phyloP scores from a whole-genome alignment of 2,329 filamentous ascomycete genomes.

The Phaeosphaeriaceae sp. region DNA sequence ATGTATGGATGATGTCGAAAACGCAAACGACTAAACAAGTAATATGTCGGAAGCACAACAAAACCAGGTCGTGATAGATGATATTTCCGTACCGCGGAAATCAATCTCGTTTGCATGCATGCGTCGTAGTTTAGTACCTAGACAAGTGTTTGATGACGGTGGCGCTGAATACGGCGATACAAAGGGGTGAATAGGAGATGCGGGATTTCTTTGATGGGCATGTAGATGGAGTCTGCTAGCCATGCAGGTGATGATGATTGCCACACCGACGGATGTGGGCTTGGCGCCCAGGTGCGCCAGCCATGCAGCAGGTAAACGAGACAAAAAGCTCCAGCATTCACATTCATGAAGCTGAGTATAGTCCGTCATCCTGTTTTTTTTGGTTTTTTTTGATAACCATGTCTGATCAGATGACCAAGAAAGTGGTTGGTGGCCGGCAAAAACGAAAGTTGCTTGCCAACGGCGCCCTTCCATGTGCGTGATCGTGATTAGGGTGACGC shows the following conservation, averaged over 20 bases:
- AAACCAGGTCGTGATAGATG: slow-evolving; percentile 11
- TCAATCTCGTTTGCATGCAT: slow-evolving; percentile 3
- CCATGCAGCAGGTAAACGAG: too few relatives aligned
- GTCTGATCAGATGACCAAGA: slow-evolving; percentile 27
- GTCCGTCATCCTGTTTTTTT: slow-evolving; percentile 8
- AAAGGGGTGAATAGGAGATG: slow-evolving; percentile 14
- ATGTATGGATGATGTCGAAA: slow-evolving; percentile 7
- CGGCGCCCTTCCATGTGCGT: slow-evolving; percentile 18
- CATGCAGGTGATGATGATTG: slow-evolving; percentile 18
- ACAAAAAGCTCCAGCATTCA: slow-evolving; percentile 13
- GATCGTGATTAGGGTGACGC: slow-evolving; percentile 32
- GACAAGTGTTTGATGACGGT: slow-evolving; percentile 10
- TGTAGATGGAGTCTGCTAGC: slow-evolving; percentile 6
- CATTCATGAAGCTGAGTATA: slow-evolving; percentile 14
- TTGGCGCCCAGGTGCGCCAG: slow-evolving; percentile 13
- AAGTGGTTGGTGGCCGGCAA: slow-evolving; percentile 23
- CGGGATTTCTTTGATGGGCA: slow-evolving; percentile 21
- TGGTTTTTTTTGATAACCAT: slow-evolving; percentile 30
- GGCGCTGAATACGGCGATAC: slow-evolving; percentile 17
- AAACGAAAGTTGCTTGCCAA: slow-evolving; percentile 23
- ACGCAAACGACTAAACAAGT: slow-evolving; percentile 8
- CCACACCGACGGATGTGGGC: slow-evolving; percentile 17
- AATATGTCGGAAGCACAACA: slow-evolving; percentile 12
- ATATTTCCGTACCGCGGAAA: too few relatives aligned
- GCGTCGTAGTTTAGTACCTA: not conserved